phyloP scores from a whole-genome alignment of 2,329 filamentous ascomycete genomes.

The Acephala macrosclerotiorum region DNA sequence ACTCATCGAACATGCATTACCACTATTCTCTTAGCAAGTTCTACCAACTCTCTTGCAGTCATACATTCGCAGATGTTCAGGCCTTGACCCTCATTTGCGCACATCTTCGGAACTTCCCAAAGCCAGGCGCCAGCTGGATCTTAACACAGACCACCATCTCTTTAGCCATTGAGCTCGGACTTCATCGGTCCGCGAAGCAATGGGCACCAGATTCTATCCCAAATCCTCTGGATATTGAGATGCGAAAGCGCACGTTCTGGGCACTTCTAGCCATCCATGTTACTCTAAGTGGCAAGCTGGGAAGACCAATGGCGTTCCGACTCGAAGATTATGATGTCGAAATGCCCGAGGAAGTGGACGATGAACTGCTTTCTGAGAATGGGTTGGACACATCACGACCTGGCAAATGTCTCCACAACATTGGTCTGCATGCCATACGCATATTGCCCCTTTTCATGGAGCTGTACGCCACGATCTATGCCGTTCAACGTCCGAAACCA shows the following conservation, averaged over 20 bases:
- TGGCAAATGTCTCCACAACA: conserved; percentile 70
- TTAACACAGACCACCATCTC: conserved; percentile 70
- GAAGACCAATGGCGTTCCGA: conserved; percentile 77
- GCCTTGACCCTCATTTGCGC: conserved; percentile 75
- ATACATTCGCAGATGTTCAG: conserved; percentile 72
- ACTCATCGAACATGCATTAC: conserved; percentile 78
- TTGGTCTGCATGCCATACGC: conserved; percentile 71
- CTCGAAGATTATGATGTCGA: conserved; percentile 81
- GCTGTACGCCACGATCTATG: conserved; percentile 79
- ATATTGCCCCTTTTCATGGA: conserved; percentile 73
- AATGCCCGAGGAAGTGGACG: conserved; percentile 74
- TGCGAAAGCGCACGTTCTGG: conserved; percentile 84
- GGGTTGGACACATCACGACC: conserved; percentile 63
- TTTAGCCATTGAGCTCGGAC: conserved; percentile 75
- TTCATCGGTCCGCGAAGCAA: conserved; percentile 74
- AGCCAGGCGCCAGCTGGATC: conserved; percentile 77
- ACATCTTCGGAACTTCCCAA: conserved; percentile 79
- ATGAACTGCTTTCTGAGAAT: conserved; percentile 71
- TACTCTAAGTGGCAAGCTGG: conserved; percentile 77
- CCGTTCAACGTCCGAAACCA: conserved; percentile 64
- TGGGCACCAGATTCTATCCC: conserved; percentile 55
- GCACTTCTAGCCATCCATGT: conserved; percentile 70
- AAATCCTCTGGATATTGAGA: conserved; percentile 71
- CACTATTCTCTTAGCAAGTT: conserved; percentile 76
- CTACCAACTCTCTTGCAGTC: conserved; percentile 67